A percentile compares a stretch with the other conserved stretches of the same genome.
Conservation (phyloP, 2,329 filamentous ascomycete genomes). For the Mycosphaerella arachidis region DNA sequence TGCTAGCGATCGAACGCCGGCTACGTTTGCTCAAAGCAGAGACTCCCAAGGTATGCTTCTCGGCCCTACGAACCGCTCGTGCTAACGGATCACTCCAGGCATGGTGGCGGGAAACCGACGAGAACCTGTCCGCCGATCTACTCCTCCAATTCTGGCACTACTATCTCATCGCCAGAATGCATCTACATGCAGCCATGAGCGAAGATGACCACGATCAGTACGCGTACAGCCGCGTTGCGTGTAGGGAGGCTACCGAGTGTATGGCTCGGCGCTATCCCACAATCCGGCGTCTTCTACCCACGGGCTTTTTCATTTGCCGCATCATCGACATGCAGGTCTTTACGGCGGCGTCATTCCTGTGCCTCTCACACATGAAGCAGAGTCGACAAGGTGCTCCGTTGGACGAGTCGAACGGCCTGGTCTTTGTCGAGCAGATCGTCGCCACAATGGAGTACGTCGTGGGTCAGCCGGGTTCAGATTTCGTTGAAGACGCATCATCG, state of each 20-base stretch:
- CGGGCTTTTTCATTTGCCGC: constrained; percentile 27
- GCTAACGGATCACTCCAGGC: background rate
- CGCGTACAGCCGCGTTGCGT: constrained; percentile 24
- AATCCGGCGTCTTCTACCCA: constrained; percentile 19
- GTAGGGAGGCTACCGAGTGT: constrained; percentile 23
- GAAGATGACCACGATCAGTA: constrained; percentile 24
- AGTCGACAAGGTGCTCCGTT: background rate
- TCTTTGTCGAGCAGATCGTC: constrained; percentile 17
- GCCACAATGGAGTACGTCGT: constrained; percentile 19
- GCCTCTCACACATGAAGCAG: constrained; percentile 12
- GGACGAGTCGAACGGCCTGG: background rate
- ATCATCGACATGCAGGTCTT: constrained; percentile 29
- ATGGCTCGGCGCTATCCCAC: constrained; percentile 20
- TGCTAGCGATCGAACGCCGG: constrained; percentile 26
- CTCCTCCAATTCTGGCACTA: constrained; percentile 28
- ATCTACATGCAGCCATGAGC: constrained; percentile 25
- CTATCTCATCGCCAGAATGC: constrained; percentile 25
- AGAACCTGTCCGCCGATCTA: constrained; percentile 10
- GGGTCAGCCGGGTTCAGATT: constrained; percentile 15
- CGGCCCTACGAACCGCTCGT: background rate
- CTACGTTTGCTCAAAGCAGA: constrained; percentile 24
- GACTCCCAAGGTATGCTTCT: constrained; percentile 24
- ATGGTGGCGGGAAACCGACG: constrained; percentile 12
- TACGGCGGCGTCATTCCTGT: constrained; percentile 24
- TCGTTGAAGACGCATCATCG: constrained; percentile 19